Conservation (phyloP, 345 rosid genomes). For the Lagerstroemia speciosa region DNA sequence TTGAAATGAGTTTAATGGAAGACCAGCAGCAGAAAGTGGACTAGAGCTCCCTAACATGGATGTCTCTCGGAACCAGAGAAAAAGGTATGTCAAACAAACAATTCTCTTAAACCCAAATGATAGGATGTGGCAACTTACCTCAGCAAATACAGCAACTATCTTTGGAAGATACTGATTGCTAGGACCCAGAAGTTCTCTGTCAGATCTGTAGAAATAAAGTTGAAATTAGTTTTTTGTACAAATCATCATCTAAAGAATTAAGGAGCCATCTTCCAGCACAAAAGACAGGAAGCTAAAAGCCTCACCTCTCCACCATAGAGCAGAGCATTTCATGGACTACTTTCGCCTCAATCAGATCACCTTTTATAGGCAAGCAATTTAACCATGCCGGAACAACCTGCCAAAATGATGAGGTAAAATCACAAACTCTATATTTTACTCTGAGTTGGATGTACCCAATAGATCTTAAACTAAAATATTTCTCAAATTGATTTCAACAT, state of each 20-base stretch:
- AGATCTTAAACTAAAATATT: neutral
- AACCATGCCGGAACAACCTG: slow-evolving; percentile 98
- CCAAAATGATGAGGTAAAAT: slow-evolving; percentile 3
- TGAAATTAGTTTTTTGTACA: neutral
- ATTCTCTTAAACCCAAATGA: neutral
- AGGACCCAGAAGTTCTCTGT: slow-evolving; percentile 71
- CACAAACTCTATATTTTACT: too few relatives aligned
- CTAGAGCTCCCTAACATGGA: too few relatives aligned
- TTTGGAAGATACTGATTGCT: slow-evolving; percentile 80
- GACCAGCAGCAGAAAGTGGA: too few relatives aligned
- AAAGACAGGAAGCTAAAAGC: neutral
- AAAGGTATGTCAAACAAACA: too few relatives aligned
- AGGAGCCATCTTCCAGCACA: neutral
- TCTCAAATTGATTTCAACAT: neutral
- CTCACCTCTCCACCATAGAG: slow-evolving; percentile 90
- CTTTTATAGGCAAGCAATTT: slow-evolving; percentile 88
- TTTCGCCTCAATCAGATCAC: slow-evolving; percentile 95
- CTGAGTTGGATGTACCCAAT: neutral
- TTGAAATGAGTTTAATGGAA: too few relatives aligned
- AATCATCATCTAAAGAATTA: neutral
- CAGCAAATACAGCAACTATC: slow-evolving; percentile 80
- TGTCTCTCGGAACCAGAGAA: too few relatives aligned
- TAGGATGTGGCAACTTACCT: slow-evolving; percentile 29
- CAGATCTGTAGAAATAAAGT: slow-evolving; percentile 54
- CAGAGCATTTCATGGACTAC: slow-evolving; percentile 96